Evolutionary conservation across 331 rosid species (phyloP).

Genomic region (Quercus tomentella): DNA sequence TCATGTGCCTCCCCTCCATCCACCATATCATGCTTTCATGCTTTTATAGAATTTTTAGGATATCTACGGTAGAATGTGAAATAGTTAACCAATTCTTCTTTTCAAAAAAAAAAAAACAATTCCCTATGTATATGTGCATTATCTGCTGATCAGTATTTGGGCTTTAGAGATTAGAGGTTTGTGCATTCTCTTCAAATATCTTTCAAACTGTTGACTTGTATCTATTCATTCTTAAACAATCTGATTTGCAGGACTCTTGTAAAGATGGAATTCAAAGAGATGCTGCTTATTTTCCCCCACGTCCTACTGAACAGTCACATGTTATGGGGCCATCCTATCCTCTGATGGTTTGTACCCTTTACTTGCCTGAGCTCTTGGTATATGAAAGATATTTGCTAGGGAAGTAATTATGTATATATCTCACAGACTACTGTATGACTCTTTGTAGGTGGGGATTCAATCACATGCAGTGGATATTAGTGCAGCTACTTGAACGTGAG

Average conservation of each 20-base stretch:
- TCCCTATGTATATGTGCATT: no score
- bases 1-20: no score
- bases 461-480: no score
- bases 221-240: background rate
- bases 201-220: background rate
- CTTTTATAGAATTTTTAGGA: no score
- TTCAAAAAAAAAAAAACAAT: no score
- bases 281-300: conserved; percentile 16
- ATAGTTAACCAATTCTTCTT: no score
- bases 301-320: conserved; percentile 20
- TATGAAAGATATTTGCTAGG: background rate
- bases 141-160: conserved; percentile 30
- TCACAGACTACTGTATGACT: no score
- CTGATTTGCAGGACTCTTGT: conserved; percentile 31
- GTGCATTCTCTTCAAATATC: conserved; percentile 15
- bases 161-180: conserved; percentile 45
- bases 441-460: no score
- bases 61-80: no score
- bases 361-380: conserved; percentile 21
- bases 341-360: conserved; percentile 34
- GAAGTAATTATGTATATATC: no score
- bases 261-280: conserved; percentile 24
- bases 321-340: conserved; percentile 28
- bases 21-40: no score
- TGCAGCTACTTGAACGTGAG: no score